A percentile compares a stretch with the other conserved stretches of the same genome.
Evolutionary conservation across 164 flowering plant genomes (phyloP).

Genomic region (Amborella trichopoda): DNA sequence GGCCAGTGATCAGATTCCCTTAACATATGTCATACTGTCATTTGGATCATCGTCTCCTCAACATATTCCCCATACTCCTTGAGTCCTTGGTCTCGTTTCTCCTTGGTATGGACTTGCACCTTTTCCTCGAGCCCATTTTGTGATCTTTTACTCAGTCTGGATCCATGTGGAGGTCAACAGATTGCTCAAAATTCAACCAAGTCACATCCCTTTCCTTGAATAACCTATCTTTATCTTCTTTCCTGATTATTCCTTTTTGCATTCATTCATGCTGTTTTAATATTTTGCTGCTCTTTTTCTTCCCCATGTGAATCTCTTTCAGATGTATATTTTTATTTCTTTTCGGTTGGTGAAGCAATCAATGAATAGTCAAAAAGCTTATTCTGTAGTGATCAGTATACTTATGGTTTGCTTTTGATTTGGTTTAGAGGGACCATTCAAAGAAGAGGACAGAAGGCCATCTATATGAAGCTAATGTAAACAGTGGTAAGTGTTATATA

Average conservation of each 20-base stretch:
- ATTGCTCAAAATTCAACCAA: too few relatives aligned
- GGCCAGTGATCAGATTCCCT: too few relatives aligned
- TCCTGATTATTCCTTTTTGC: not conserved
- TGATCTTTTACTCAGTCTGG: too few relatives aligned
- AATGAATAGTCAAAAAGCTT: not conserved
- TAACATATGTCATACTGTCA: too few relatives aligned
- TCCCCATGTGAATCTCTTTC: not conserved
- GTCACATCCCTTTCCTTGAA: too few relatives aligned
- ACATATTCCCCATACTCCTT: too few relatives aligned
- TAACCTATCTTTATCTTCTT: too few relatives aligned
- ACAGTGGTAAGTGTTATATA: slow-evolving; percentile 33
- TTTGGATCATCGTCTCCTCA: too few relatives aligned
- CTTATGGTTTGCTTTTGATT: not conserved
- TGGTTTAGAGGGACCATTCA: slow-evolving; percentile 43
- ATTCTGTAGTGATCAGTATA: not conserved
- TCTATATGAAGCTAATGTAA: slow-evolving; percentile 67
- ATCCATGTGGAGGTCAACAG: too few relatives aligned
- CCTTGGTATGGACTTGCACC: too few relatives aligned
- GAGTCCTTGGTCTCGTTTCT: too few relatives aligned
- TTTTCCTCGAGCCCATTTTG: too few relatives aligned
- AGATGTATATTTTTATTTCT: not conserved
- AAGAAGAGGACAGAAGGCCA: slow-evolving; percentile 55
- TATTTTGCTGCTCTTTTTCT: not conserved
- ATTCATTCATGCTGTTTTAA: not conserved
- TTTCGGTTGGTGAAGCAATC: not conserved